A percentile compares a stretch with the other conserved stretches of the same genome.
These are phyloP conservation scores for Byssoonygena ceratinophila DNA, from an alignment of 2,329 filamentous ascomycete genomes.

Conservation along the genomic window DNA sequence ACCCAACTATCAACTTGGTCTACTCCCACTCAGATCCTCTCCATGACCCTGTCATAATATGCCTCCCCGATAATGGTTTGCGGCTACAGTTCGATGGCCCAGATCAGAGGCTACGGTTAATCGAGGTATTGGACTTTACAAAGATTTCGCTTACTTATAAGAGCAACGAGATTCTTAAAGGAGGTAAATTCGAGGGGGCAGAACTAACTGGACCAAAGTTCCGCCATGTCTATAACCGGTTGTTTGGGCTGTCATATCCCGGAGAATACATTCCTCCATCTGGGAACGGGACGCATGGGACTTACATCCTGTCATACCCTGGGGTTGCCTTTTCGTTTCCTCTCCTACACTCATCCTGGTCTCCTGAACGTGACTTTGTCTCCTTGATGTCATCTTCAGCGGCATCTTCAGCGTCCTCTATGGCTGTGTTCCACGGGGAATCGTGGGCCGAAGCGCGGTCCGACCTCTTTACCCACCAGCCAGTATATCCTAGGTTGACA, in stretches of 20 bases:
- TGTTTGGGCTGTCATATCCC: constrained; percentile 88
- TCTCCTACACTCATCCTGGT: constrained; percentile 62
- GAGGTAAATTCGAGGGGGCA: constrained; percentile 27
- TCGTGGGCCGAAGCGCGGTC: constrained; percentile 80
- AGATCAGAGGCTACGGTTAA: constrained; percentile 79
- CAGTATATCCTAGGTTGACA: constrained; percentile 64
- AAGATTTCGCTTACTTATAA: constrained; percentile 78
- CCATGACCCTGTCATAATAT: constrained; percentile 60
- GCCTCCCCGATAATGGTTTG: constrained; percentile 73
- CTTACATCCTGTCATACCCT: constrained; percentile 86
- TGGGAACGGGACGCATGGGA: constrained; percentile 48
- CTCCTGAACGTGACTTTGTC: constrained; percentile 65
- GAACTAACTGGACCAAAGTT: constrained; percentile 57
- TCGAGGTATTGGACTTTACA: constrained; percentile 84
- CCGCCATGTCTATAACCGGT: constrained; percentile 77
- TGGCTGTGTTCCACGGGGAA: constrained; percentile 81
- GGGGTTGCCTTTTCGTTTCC: constrained; percentile 90
- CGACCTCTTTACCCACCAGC: constrained; percentile 62
- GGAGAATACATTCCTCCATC: constrained; percentile 74
- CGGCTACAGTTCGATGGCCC: constrained; percentile 86
- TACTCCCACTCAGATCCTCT: constrained; percentile 70
- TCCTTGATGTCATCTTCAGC: constrained; percentile 69
- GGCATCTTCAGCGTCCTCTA: constrained; percentile 65
- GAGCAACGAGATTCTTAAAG: constrained; percentile 63
- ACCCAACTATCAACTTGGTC: constrained; percentile 70